Base-by-base conservation (phyloP, 1,284 basidiomycete species). In the Ustilago loliicola region DNA sequence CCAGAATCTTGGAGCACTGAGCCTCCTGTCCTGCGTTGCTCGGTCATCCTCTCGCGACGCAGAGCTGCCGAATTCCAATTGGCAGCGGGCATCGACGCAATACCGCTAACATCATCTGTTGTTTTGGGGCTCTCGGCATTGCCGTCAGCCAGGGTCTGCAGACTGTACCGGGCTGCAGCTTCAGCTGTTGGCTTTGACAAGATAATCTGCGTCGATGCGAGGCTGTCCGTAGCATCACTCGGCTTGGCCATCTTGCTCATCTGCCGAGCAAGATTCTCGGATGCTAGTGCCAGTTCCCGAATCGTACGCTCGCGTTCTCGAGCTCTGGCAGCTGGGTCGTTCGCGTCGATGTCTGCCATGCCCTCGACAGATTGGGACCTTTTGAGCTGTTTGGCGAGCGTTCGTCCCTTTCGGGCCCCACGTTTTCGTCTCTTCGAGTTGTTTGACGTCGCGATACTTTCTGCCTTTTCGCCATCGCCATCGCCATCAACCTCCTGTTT, bases 181-280 rank as follows among this genome's bases (percentile, higher is more conserved):
- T 72, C 75, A 19, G 75, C 75, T n/a, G 66, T 77, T 2, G 75
- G 75, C 53, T 61, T 70, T 6, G 71, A 78, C 29, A 79, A 50
- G 1, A 61, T 60, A 30, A 71, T 61, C 51, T 58, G 61, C 21
- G 72, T 53, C 10, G 66, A 61, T 1, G 34, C 36, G 2, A 30
- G 40, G 10, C 66, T 68, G 19, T 75, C 64, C 15, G 38, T 15
- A 32, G 57, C 62, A 29, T 75, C 76, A 60, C 66, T 72, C 8
- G 72, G 77, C 60, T 81, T 80, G 51, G 57, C 48, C 66, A 73
- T 72, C 62, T 76, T 78, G 65, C 73, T 79, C 76, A 82, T 81
- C 56, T 82, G 80, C 17, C 80, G 53, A 17, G 80, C 80, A 23
- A 82, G 64, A 21, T 68, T 67, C 63, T 82, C 70, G 4, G 80